phyloP scores from a whole-genome alignment of 371 early-diverging fungal genomes.

The Mucor indicus region DNA sequence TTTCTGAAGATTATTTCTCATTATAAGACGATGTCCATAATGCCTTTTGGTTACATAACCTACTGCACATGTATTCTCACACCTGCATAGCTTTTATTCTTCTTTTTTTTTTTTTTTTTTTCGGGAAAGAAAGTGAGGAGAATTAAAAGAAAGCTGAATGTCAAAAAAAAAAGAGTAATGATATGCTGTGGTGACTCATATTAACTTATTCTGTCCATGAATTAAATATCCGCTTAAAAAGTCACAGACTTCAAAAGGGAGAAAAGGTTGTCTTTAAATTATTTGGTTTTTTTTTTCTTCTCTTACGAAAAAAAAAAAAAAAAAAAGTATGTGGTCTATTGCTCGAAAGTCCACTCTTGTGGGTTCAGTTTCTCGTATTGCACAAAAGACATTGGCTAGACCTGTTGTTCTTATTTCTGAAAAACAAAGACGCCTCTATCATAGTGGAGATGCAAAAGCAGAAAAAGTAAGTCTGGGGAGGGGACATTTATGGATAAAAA shows the following conservation, averaged over 20 bases:
- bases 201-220: no score
- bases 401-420: constrained; percentile 12
- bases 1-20: no score
- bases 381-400: constrained; percentile 4
- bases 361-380: constrained; percentile 18
- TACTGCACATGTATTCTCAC: no score
- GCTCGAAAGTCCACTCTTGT: constrained; percentile 29
- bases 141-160: no score
- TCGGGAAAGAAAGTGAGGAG: not conserved
- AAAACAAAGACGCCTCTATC: constrained; percentile 18
- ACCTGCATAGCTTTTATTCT: no score
- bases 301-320: not conserved
- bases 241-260: no score
- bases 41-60: no score
- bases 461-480: constrained; percentile 32
- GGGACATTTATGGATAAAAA: not conserved
- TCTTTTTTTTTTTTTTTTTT: not conserved
- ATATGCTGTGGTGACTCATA: no score
- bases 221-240: no score
- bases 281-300: not conserved
- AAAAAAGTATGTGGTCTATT: constrained; percentile 27
- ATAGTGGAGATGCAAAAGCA: constrained; percentile 26
- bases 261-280: no score
- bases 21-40: no score
- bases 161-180: no score